Base-by-base conservation (phyloP, 768 basidiomycete species). In the Lentinus tigrinus region DNA sequence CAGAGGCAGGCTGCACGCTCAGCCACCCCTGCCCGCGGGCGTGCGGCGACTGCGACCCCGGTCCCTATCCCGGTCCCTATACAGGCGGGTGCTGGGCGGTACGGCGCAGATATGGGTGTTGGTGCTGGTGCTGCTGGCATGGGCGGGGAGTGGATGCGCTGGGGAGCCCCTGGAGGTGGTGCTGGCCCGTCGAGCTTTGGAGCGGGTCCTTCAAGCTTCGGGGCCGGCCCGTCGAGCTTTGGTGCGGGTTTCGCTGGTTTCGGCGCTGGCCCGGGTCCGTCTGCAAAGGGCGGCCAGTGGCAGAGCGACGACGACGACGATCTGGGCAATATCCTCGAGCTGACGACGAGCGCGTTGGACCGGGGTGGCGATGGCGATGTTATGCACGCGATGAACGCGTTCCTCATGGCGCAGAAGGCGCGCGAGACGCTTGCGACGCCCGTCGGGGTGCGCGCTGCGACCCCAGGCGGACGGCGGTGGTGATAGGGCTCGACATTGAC, bases 401-500 rank as follows among this genome's bases (percentile, higher is more conserved):
- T 43, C 40, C 47, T 61, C 55, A 54, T 55, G 13, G 60, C 60
- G 55, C 16, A 47, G 31, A 53, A 61, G 55, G 60, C 60, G 47
- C 60, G 60, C 47, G 60, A 61, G 46, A 57, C 60, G 51, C 44
- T 55, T n/a, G 47, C 55, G 16, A 61, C 60, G 39, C 60, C 60
- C 17, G 60, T 61, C 17, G 55, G 60, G 2, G 60, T 51, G 16
- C 60, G 55, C 24, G 40, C 31, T 24, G 55, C 16, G n/a, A 57
- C 47, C 37, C 51, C 21, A 7, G 37, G 60, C 51, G 28, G 55
- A 34, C 55, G 55, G 39, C 54, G 60, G 40, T 38, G 39, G 2
- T 11, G 14, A 10, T n/a, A 11, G 26, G 21, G 44, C 31, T 13
- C 39, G 36, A 8, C 9, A 37, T 37, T 8, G 36, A 16, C 16